Evolutionary conservation across 2,329 filamentous ascomycete species (phyloP).

Genomic region (Botrytis deweyae): DNA sequence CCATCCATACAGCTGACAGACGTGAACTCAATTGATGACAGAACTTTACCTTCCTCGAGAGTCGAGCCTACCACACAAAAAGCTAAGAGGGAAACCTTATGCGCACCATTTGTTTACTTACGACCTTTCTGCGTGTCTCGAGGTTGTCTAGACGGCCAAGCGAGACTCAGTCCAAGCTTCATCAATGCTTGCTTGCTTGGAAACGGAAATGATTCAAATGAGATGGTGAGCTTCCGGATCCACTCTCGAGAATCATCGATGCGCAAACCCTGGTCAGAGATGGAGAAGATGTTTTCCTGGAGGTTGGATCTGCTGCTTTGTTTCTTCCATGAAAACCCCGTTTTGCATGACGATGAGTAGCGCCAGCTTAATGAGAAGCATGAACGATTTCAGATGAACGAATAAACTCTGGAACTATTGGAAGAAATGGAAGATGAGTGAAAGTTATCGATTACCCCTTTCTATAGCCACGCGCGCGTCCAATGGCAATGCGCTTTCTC

Average conservation of each 20-base stretch:
- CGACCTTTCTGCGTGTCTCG: not conserved
- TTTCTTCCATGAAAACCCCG: not conserved
- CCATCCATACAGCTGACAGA: not conserved
- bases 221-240: slow-evolving; percentile 12
- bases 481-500: not conserved
- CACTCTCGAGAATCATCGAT: slow-evolving; percentile 13
- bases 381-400: slow-evolving; percentile 7
- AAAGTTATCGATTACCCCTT: slow-evolving; percentile 1
- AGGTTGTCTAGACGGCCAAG: slow-evolving; percentile 14
- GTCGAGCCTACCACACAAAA: not conserved
- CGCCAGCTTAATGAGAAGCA: slow-evolving; percentile 1
- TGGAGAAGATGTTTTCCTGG: slow-evolving; percentile 16
- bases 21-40: not conserved
- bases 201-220: not conserved
- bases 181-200: slow-evolving; percentile 1
- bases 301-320: slow-evolving; percentile 13
- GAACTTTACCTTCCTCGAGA: not conserved
- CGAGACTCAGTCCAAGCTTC: slow-evolving; percentile 14
- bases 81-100: not conserved
- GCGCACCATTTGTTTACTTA: not conserved
- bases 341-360: slow-evolving; percentile 14
- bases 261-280: slow-evolving; percentile 12
- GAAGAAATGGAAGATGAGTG: not conserved
- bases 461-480: slow-evolving; percentile 15
- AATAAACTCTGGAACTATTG: not conserved